Evolutionary conservation across 352 stramenopile species (phyloP), one percentile per base, ranked within the genome.

Genomic region (Globisporangium perplexum): DNA sequence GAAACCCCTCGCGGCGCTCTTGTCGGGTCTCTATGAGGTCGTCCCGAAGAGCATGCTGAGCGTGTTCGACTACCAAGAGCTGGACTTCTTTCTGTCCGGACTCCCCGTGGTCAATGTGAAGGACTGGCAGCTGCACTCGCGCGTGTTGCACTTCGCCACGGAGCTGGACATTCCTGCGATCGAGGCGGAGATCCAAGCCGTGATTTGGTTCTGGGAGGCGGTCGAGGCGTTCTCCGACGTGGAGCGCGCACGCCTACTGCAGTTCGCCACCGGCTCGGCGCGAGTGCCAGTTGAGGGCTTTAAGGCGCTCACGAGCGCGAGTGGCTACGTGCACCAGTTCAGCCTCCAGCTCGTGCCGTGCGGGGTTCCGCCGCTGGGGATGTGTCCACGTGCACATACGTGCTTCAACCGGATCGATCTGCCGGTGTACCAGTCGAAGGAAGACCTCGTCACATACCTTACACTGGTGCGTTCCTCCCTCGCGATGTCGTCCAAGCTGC

Each of bases 241-340:
- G 56, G 88, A 99, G 53, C 95, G 96, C 31, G 96, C 96, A 38
- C 76, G 93, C 15, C 88, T 99, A 62, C 71, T 99, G 22, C 96
- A 99, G 64, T 99, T 99, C 72, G 89, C 97, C 7, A 99, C 96
- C 0, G 97, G 97, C 1, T 98, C 91, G 18, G 96, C 86, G 8
- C 98, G 98, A 53, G 95, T 99, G 5, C 80, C 83, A 18, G 82
- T 95, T 7, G 80, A 93, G 51, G 79, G 80, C 0, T 95, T 95
- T 58, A 80, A 74, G 53, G 79, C 75, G 1, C 72, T 95, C 18
- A 92, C 72, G 18, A 93, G 83, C 52, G 79, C 77, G 4, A 91
- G 83, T 41, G 85, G 85, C 7, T 87, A 90, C 50, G 80, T 91
- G 23, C 78, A 93, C 53, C 63, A 60, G 12, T 95, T 95, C 53